Evolutionary conservation across 2,329 filamentous ascomycete genomes (phyloP).

Genomic region (Diplodia mutila): DNA sequence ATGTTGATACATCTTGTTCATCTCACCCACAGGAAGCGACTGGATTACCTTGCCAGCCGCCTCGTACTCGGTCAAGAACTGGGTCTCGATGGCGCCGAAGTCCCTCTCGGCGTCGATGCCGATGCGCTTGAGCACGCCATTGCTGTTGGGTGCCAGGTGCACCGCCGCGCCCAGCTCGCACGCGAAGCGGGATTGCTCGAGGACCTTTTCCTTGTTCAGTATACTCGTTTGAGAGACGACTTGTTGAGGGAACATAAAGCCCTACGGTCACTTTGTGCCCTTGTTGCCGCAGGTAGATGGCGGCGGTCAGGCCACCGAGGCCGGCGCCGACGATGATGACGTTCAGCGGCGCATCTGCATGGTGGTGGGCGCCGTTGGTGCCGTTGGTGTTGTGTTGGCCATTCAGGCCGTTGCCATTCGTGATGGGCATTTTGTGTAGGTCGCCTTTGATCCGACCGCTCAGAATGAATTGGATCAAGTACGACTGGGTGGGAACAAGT

Average conservation of each 20-base stretch:
- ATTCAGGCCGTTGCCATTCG: constrained; percentile 2
- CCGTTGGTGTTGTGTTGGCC: neutral
- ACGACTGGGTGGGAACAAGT: neutral
- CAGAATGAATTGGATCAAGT: neutral
- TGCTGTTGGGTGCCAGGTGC: constrained; percentile 64
- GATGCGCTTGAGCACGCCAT: constrained; percentile 57
- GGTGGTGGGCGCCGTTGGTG: neutral
- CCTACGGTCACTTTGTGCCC: constrained; percentile 51
- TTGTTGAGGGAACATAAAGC: too few relatives aligned
- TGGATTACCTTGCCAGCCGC: constrained; percentile 1
- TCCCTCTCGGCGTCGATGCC: constrained; percentile 46
- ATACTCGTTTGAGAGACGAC: neutral
- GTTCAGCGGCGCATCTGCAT: constrained; percentile 27
- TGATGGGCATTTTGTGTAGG: neutral
- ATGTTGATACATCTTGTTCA: neutral
- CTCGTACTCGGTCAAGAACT: constrained; percentile 19
- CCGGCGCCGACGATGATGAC: constrained; percentile 50
- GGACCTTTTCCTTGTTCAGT: constrained; percentile 45
- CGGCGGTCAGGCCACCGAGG: constrained; percentile 58
- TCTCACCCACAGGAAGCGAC: neutral
- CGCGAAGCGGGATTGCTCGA: constrained; percentile 60
- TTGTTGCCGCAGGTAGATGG: constrained; percentile 57
- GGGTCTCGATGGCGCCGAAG: constrained; percentile 36
- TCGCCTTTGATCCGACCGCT: neutral
- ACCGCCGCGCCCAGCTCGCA: constrained; percentile 64